Evolutionary conservation across 1,139 yeast species (phyloP).

Genomic region (Pneumocystis wakefieldiae): DNA sequence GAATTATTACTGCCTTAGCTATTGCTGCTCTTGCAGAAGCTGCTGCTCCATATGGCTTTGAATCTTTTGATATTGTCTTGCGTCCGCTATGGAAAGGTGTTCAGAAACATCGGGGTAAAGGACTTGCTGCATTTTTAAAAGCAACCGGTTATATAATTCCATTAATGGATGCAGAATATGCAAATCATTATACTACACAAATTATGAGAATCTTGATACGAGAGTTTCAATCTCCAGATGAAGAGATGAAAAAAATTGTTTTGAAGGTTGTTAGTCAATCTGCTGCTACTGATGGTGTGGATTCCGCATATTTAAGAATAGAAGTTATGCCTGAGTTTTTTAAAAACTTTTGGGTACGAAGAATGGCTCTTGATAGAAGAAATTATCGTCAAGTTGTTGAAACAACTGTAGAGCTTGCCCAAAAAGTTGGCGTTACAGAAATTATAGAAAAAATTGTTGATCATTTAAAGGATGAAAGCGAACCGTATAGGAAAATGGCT

Average conservation of each 20-base stretch:
- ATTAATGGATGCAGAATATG: conserved; percentile 70
- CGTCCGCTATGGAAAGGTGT: conserved; percentile 77
- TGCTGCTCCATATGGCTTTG: conserved; percentile 83
- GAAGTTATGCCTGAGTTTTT: conserved; percentile 52
- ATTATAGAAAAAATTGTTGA: conserved; percentile 44
- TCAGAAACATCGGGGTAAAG: conserved; percentile 59
- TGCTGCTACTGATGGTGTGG: conserved; percentile 37
- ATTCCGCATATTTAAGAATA: conserved; percentile 32
- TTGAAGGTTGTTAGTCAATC: conserved; percentile 47
- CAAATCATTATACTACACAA: conserved; percentile 63
- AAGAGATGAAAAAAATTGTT: conserved; percentile 71
- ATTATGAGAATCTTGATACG: conserved; percentile 50
- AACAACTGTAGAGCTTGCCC: conserved; percentile 54
- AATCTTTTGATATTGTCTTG: conserved; percentile 56
- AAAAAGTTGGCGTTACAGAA: conserved; percentile 49
- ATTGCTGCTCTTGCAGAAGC: conserved; percentile 68
- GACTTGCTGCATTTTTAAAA: conserved; percentile 58
- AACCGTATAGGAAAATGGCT: conserved; percentile 64
- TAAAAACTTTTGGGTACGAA: conserved; percentile 53
- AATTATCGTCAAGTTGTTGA: conserved; percentile 50
- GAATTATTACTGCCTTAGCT: conserved; percentile 57
- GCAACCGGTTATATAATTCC: conserved; percentile 75
- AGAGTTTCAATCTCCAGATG: conserved; percentile 73
- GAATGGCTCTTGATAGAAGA: conserved; percentile 36
- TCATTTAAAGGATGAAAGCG: conserved; percentile 67